Evolutionary conservation across 768 basidiomycete genomes (phyloP), one percentile per base, ranked within the genome.

Genomic region (Scleroderma bovista): DNA sequence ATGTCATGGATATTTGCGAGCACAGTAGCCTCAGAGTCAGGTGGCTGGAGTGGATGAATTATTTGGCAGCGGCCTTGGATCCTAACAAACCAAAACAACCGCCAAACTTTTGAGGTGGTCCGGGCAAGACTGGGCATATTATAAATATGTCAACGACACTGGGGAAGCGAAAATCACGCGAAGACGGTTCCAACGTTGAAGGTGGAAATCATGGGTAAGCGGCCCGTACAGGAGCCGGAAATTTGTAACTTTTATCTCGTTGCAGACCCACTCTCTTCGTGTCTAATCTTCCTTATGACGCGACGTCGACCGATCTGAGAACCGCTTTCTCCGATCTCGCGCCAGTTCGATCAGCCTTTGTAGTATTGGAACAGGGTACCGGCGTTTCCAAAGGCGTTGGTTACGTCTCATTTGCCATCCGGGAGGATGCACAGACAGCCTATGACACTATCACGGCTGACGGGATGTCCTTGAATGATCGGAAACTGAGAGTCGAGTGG

Each of bases 311-410:
- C 42, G 93, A 96, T 68, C 75, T 98, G 24, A 81, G 90, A 59
- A 93, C 93, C 0, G 79, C 94, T 19, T 96, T 97, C 72, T 97
- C 94, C 7, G 92, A 94, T 66, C 80, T 96, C 55, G 96, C 93
- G 1, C 96, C 96, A 24, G 88, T 99, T 15, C 81, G 93, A 33
- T 85, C 87, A 17, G 94, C 93, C 0, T 98, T 99, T 60, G 84
- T 99, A 7, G 96, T 97, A 17, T 80, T 83, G 12, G 86, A 93
- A 48, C 82, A 78, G 8, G 85, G 77, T 31, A 78, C 81, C 1
- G 81, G 83, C 16, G 70, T 79, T 5, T 93, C 92, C 1, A 96
- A 97, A 64, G 95, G 95, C 55, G 93, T 98, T 19, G 96, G 96
- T 52, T 98, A 96, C 63, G 91, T 97, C 54, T 86, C 91, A 1